phyloP scores from a whole-genome alignment of 106 monocot species.

The Iris macrosiphon region DNA sequence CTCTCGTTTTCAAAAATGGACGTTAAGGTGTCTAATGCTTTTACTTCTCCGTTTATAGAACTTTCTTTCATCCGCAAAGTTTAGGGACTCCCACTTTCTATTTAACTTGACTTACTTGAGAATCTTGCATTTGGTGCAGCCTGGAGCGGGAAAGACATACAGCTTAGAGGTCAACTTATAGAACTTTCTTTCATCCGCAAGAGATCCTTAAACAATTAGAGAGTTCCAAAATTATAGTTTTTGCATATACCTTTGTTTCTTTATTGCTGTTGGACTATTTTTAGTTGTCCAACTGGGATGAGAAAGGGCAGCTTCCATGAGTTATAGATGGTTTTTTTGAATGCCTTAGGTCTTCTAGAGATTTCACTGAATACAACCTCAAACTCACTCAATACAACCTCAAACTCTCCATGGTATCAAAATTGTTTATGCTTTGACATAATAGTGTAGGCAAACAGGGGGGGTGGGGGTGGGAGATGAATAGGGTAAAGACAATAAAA shows the following conservation, averaged over 20 bases:
- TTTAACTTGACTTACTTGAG: slow-evolving; percentile 1
- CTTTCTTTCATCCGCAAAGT: too few species aligned
- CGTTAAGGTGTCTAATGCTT: too few species aligned
- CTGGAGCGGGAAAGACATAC: slow-evolving; percentile 91
- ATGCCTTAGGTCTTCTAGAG: slow-evolving; percentile 18
- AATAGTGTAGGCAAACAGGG: too few species aligned
- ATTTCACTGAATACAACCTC: slow-evolving; percentile 15
- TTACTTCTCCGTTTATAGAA: too few species aligned
- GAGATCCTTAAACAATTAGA: background rate
- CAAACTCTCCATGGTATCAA: slow-evolving; percentile 79
- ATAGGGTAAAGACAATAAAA: too few species aligned
- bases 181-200: background rate
- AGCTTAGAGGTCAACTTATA: slow-evolving; percentile 67
- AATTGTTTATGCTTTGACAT: background rate
- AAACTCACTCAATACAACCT: too few species aligned
- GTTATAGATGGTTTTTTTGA: slow-evolving; percentile 63
- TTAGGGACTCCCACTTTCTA: too few species aligned
- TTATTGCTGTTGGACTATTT: too few species aligned
- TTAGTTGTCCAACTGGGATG: slow-evolving; percentile 33
- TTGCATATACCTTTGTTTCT: too few species aligned
- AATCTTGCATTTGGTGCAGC: slow-evolving; percentile 32
- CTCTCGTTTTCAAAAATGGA: too few species aligned
- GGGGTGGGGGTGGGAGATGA: too few species aligned
- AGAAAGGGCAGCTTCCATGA: slow-evolving; percentile 65
- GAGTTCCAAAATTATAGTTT: too few species aligned